Evolutionary conservation across 768 basidiomycete species (phyloP), one percentile per base, ranked within the genome.

Genomic region (Suillus occidentalis): DNA sequence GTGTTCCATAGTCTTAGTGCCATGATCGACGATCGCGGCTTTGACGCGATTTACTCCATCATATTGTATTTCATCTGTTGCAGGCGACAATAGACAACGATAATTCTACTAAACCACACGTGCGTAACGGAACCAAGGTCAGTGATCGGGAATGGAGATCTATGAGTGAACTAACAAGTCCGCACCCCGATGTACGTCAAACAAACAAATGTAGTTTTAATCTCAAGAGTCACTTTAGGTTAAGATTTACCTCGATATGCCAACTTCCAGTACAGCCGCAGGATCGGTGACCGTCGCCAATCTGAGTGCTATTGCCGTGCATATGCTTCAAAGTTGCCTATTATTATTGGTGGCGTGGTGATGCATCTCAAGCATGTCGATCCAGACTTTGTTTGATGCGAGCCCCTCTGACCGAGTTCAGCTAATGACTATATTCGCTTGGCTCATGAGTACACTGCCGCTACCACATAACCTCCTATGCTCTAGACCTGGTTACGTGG

Each of bases 41-140:
- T 91, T 67, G 90, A 92, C 75, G 89, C 88, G 2, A 77, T 92
- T 65, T 91, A 89, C 91, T 42, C 90, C 90, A 72, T 89, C 91
- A 20, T 56, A 8, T 60, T 65, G 61, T 43, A 52, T 37, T 59
- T 55, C 6, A 61, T 12, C 58, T 6, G 28, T 36, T 25, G 2
- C 40, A 18, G 22, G 22, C 18, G 20, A 43, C 34, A 43, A 20
- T 50, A 2, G n/a, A 45, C 22, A 25, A 50, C 13, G 50, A 31
- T 31, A 31, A 31, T 53, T 53, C 31, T 31, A 18, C 9, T 8
- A 18, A 53, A 28, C 28, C 16, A 31, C 52, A 53, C 52, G 52
- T 31, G 52, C 28, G 16, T 20, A 34, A 9, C 9, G 52, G 28
- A 10, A 45, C 16, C 49, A 56, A 52, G 56, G 28, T 59, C 18